These are phyloP conservation scores for Scorias spongiosa DNA, from an alignment of 2,329 filamentous ascomycete genomes.

Conservation along the genomic window DNA sequence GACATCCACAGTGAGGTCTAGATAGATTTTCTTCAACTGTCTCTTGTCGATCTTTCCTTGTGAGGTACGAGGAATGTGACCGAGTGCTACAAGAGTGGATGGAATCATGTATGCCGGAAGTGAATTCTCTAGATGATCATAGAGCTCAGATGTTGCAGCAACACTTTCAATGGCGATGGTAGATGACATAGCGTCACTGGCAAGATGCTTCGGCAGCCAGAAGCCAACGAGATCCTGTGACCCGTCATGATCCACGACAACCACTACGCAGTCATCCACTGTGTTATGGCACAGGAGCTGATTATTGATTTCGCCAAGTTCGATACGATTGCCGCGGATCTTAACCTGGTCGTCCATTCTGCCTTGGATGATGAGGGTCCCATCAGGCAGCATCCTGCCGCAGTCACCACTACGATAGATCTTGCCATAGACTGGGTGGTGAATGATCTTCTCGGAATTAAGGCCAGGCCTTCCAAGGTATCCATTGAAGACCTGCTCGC, in stretches of 20 bases:
- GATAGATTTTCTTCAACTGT: constrained; percentile 35
- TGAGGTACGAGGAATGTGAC: constrained; percentile 51
- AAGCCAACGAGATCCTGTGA: constrained; percentile 51
- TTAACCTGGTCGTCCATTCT: constrained; percentile 70
- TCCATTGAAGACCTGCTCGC: constrained; percentile 60
- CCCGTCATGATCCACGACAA: constrained; percentile 33
- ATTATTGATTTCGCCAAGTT: constrained; percentile 60
- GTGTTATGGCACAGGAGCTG: constrained; percentile 37
- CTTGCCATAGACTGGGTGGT: constrained; percentile 52
- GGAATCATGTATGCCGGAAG: constrained; percentile 72
- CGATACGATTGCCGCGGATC: constrained; percentile 63
- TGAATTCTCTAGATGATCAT: constrained; percentile 36
- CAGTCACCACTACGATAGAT: constrained; percentile 74
- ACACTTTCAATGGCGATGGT: not conserved
- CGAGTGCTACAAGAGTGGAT: constrained; percentile 54
- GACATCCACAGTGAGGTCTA: constrained; percentile 28
- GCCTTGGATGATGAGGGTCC: constrained; percentile 57
- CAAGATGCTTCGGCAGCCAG: constrained; percentile 37
- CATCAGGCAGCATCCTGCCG: constrained; percentile 63
- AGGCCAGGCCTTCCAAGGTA: constrained; percentile 53
- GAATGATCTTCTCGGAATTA: constrained; percentile 51
- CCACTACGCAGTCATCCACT: constrained; percentile 47
- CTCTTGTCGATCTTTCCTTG: constrained; percentile 60
- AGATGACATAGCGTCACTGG: not conserved
- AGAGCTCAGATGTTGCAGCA: constrained; percentile 27